Evolutionary conservation across 331 rosid species (phyloP).

Genomic region (Malus hybrid): DNA sequence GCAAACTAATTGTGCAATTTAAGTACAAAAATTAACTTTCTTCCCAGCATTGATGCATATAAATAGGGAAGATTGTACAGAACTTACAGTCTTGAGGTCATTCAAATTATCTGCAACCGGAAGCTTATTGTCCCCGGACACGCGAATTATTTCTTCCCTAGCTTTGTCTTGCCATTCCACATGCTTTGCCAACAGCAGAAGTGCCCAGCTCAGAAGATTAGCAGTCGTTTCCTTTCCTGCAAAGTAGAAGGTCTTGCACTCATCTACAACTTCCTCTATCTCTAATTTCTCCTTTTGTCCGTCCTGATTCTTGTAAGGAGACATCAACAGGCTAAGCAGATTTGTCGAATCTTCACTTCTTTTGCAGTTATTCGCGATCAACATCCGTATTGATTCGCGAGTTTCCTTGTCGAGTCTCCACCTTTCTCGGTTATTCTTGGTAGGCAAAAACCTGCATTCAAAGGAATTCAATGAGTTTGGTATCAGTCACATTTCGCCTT

Average conservation of each 20-base stretch:
- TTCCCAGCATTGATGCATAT: neutral
- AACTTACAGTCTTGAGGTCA: conserved; percentile 60
- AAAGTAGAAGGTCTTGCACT: conserved; percentile 76
- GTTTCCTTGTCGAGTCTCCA: conserved; percentile 69
- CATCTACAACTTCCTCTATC: conserved; percentile 51
- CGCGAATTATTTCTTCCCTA: conserved; percentile 48
- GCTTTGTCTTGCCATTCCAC: conserved; percentile 73
- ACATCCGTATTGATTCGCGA: conserved; percentile 41
- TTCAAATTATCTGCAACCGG: conserved; percentile 43
- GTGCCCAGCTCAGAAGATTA: conserved; percentile 59
- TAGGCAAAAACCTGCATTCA: conserved; percentile 58
- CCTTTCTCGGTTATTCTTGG: conserved; percentile 64
- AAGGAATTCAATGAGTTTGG: no score
- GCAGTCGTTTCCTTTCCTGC: conserved; percentile 80
- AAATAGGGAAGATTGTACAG: no score
- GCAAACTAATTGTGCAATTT: neutral
- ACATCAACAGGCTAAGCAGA: conserved; percentile 42
- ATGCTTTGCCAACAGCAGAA: conserved; percentile 57
- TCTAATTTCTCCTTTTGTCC: conserved; percentile 51
- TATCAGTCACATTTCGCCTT: no score
- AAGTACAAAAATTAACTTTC: neutral
- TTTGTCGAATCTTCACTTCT: conserved; percentile 30
- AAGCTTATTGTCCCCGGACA: conserved; percentile 19
- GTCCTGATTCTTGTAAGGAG: conserved; percentile 45
- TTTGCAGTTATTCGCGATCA: conserved; percentile 36